Evolutionary conservation across 2,329 filamentous ascomycete genomes (phyloP).

Genomic region (Diaporthe citriasiana): DNA sequence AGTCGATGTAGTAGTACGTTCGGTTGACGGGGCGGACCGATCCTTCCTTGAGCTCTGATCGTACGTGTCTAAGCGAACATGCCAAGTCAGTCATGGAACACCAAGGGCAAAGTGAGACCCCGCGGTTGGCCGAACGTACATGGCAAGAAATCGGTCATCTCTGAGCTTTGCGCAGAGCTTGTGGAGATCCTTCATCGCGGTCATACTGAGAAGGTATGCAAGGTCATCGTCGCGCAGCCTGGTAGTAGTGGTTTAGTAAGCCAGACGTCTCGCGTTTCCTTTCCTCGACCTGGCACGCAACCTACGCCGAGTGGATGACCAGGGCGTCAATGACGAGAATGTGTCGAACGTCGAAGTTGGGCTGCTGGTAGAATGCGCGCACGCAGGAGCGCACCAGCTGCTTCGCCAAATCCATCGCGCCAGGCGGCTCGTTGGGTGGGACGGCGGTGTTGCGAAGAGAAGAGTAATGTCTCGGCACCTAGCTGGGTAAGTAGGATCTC

Average conservation of each 20-base stretch:
- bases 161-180: slow-evolving; percentile 88
- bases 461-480: background rate
- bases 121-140: slow-evolving; percentile 66
- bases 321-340: slow-evolving; percentile 89
- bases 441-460: background rate
- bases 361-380: slow-evolving; percentile 73
- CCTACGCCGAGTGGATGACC: slow-evolving; percentile 84
- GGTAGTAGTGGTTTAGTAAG: slow-evolving; percentile 74
- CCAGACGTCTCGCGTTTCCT: slow-evolving; percentile 83
- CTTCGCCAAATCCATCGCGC: slow-evolving; percentile 69
- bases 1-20: slow-evolving; percentile 98
- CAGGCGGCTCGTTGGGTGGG: background rate
- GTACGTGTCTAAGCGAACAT: slow-evolving; percentile 69
- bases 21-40: slow-evolving; percentile 85
- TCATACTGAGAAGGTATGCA: slow-evolving; percentile 87
- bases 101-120: background rate
- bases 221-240: slow-evolving; percentile 90
- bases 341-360: slow-evolving; percentile 80
- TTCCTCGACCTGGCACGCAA: slow-evolving; percentile 76
- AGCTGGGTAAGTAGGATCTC: background rate
- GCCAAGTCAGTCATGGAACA: slow-evolving; percentile 28
- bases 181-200: slow-evolving; percentile 86
- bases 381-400: slow-evolving; percentile 88
- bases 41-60: slow-evolving; percentile 83
- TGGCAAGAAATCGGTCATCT: slow-evolving; percentile 87